phyloP scores from a whole-genome alignment of 1,284 basidiomycete species.

The Laetiporus sulphureus region DNA sequence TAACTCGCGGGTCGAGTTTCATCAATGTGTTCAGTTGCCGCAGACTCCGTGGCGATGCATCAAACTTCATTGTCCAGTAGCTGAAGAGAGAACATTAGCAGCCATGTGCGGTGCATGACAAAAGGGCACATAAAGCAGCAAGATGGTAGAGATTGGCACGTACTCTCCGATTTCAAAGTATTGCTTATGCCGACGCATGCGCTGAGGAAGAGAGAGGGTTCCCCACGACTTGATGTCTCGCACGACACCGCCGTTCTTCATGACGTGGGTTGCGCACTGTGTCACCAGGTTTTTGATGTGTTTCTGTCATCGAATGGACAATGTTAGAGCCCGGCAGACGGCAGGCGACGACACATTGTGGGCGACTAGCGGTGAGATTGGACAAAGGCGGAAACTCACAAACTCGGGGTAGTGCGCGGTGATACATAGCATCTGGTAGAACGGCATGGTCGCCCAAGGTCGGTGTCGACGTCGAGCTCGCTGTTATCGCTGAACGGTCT shows the following conservation, averaged over 20 bases:
- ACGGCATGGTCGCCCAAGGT: constrained; percentile 48
- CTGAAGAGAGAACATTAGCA: constrained; percentile 37
- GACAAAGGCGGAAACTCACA: too few species aligned
- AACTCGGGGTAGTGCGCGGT: constrained; percentile 68
- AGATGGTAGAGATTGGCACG: constrained; percentile 29
- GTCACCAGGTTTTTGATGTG: constrained; percentile 75
- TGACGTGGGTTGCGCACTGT: constrained; percentile 66
- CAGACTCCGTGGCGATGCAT: constrained; percentile 72
- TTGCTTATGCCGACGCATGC: constrained; percentile 66
- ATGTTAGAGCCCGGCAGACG: not conserved
- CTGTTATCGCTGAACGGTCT: not conserved
- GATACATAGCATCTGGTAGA: constrained; percentile 79
- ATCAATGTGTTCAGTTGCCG: constrained; percentile 58
- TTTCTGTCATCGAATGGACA: constrained; percentile 35
- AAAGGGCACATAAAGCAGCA: not conserved
- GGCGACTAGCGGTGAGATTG: too few species aligned
- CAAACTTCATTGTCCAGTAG: constrained; percentile 88
- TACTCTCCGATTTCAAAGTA: constrained; percentile 71
- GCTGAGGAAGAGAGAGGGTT: constrained; percentile 66
- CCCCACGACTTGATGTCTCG: constrained; percentile 75
- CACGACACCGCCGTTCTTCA: constrained; percentile 77
- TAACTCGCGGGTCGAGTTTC: constrained; percentile 73
- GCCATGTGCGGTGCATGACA: constrained; percentile 1
- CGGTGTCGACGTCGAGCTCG: not conserved
- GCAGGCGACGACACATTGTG: not conserved